A percentile compares a stretch with the other conserved stretches of the same genome.
Conservation (phyloP, 495 filamentous ascomycete genomes). For the Aspergillus sparsus region DNA sequence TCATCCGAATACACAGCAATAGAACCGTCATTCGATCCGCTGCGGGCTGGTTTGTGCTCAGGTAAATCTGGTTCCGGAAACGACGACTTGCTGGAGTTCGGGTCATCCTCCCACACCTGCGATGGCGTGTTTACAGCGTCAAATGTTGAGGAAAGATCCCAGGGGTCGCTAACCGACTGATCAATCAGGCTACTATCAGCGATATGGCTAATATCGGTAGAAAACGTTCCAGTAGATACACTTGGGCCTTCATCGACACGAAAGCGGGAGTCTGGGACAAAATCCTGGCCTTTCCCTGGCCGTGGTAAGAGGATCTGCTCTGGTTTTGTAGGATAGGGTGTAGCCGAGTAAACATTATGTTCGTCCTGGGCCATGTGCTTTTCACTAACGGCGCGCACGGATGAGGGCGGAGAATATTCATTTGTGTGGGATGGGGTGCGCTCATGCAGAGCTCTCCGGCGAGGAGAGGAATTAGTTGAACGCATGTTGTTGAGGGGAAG, state of each 20-base stretch:
- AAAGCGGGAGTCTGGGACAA: conserved; percentile 40
- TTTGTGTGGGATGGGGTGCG: conserved; percentile 55
- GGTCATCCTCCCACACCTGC: conserved; percentile 49
- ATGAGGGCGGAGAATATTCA: conserved; percentile 39
- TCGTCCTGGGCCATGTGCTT: conserved; percentile 38
- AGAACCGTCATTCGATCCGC: conserved; percentile 26
- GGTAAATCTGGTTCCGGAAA: conserved; percentile 35
- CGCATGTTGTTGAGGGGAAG: conserved; percentile 36
- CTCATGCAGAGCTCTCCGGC: conserved; percentile 52
- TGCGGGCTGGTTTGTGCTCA: conserved; percentile 29
- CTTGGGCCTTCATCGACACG: conserved; percentile 27
- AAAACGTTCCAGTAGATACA: conserved; percentile 25
- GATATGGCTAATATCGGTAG: conserved; percentile 33
- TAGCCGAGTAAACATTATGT: conserved; percentile 43
- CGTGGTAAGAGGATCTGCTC: conserved; percentile 53
- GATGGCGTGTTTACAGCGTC: conserved; percentile 45
- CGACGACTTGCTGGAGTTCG: conserved; percentile 45
- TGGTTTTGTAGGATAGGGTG: conserved; percentile 55
- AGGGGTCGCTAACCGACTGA: conserved; percentile 36
- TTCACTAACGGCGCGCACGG: conserved; percentile 40
- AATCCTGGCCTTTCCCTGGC: conserved; percentile 46
- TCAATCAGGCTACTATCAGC: conserved; percentile 35
- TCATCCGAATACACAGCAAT: conserved; percentile 42
- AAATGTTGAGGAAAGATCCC: conserved; percentile 47
- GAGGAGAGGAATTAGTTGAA: conserved; percentile 33